Evolutionary conservation across 208 protist genomes (phyloP), one percentile per base, ranked within the genome.

Genomic region (Porcisia hertigi): DNA sequence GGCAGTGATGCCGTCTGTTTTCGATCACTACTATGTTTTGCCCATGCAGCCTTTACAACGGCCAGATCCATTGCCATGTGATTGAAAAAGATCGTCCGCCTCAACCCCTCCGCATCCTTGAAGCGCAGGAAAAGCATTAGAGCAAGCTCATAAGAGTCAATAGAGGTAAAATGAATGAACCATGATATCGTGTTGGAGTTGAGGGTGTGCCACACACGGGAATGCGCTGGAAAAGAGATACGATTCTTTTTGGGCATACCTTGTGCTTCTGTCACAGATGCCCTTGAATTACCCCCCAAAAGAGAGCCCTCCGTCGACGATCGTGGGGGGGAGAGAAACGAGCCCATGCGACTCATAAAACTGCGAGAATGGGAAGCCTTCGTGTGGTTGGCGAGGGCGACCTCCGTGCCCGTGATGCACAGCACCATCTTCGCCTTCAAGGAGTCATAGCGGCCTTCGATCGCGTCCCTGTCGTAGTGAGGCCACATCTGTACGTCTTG

Each of bases 101-200:
- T 45, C 8, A 30, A 53, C 23, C 70, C 41, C 20, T 52, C 57
- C 5, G 9, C 12, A n/a, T 62, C 20, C 58, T 73, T 67, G 43
- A 7, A 41, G 25, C 34, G 57, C 67, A 79, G 0, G 14, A 70
- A 25, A 7, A 73, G 23, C 65, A 52, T 36, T 69, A 79, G 14
- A 36, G 75, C 63, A 49, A 74, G 25, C 65, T 79, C 75, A 53
- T 69, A 79, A 0, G 55, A 70, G 12, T 67, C 49, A 18, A 72
- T 66, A 1, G 75, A 67, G 3, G 58, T 53, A 12, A 73, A 73
- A 0, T 25, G 34, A 1, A 79, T 30, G 4, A 79, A 20, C 75
- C 67, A 73, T 49, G 72, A 49, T 45, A 49, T 47, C 1, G 3
- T 47, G 5, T n/a, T 25, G 1, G 60, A 34, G 25, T 14, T 36